phyloP scores from a whole-genome alignment of 106 monocot genomes.

The Xerophyta viscosa region DNA sequence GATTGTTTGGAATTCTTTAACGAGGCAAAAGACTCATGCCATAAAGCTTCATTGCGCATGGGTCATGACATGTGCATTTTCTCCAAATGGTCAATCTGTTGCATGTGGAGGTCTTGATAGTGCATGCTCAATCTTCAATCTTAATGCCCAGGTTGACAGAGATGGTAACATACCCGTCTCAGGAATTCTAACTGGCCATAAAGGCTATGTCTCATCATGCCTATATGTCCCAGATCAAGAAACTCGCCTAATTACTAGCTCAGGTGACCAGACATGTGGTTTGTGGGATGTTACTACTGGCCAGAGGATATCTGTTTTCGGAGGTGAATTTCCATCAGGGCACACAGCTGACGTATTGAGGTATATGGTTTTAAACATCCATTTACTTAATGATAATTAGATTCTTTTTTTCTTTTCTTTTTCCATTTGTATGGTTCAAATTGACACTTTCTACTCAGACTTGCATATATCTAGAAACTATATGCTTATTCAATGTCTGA shows the following conservation, averaged over 20 bases:
- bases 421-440: not conserved
- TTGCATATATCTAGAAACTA: too few relatives aligned
- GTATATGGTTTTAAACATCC: slow-evolving; percentile 19
- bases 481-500: too few relatives aligned
- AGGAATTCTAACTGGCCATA: slow-evolving; percentile 81
- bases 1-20: slow-evolving; percentile 98
- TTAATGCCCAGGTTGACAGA: slow-evolving; percentile 71
- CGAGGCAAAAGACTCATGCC: slow-evolving; percentile 95
- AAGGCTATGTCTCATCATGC: slow-evolving; percentile 93
- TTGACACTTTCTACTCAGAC: too few relatives aligned
- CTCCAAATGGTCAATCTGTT: slow-evolving; percentile 82
- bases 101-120: slow-evolving; percentile 95
- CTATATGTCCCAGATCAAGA: slow-evolving; percentile 90
- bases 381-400: not conserved
- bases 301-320: slow-evolving; percentile 82
- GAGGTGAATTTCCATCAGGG: slow-evolving; percentile 98
- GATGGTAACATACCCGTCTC: slow-evolving; percentile 83
- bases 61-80: slow-evolving; percentile 93
- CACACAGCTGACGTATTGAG: slow-evolving; percentile 89
- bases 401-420: not conserved
- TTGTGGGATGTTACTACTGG: slow-evolving; percentile 96
- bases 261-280: slow-evolving; percentile 93
- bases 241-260: slow-evolving; percentile 69
- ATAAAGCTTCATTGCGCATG: slow-evolving; percentile 89
- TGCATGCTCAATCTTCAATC: slow-evolving; percentile 88